These are phyloP conservation scores for Emergomyces pasteurianus DNA, from an alignment of 2,329 filamentous ascomycete species.

Conservation along the genomic window DNA sequence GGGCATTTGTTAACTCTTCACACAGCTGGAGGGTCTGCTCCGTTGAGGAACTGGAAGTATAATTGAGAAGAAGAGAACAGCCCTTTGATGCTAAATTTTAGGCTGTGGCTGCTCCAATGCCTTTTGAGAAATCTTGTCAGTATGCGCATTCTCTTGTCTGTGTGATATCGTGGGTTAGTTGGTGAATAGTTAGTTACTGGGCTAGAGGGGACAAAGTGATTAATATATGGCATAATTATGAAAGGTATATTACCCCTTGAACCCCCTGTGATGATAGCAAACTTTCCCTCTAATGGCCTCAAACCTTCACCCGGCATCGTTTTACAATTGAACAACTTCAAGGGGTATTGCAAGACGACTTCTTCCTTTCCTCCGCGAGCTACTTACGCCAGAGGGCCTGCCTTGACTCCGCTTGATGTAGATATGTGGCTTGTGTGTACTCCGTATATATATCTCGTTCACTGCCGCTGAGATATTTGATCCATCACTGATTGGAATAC, in stretches of 20 bases:
- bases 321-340: no score
- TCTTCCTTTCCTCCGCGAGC: not conserved
- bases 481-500: not conserved
- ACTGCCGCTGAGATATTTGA: no score
- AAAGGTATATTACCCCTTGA: slow-evolving; percentile 50
- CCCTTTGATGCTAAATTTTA: slow-evolving; percentile 64
- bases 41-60: slow-evolving; percentile 52
- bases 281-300: slow-evolving; percentile 51
- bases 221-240: not conserved
- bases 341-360: not conserved
- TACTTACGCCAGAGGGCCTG: not conserved
- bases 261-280: slow-evolving; percentile 68
- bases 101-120: slow-evolving; percentile 60
- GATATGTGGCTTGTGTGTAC: not conserved
- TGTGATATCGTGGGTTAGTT: not conserved
- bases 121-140: slow-evolving; percentile 39
- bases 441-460: no score
- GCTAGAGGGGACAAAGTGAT: not conserved
- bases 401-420: not conserved
- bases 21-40: slow-evolving; percentile 43
- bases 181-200: not conserved
- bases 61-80: slow-evolving; percentile 57
- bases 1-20: slow-evolving; percentile 40
- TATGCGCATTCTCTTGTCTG: slow-evolving; percentile 2
- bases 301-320: not conserved